Evolutionary conservation across 495 filamentous ascomycete species (phyloP), one percentile per base, ranked within the genome.

Genomic region (Paragyromitra xinjiangensis): DNA sequence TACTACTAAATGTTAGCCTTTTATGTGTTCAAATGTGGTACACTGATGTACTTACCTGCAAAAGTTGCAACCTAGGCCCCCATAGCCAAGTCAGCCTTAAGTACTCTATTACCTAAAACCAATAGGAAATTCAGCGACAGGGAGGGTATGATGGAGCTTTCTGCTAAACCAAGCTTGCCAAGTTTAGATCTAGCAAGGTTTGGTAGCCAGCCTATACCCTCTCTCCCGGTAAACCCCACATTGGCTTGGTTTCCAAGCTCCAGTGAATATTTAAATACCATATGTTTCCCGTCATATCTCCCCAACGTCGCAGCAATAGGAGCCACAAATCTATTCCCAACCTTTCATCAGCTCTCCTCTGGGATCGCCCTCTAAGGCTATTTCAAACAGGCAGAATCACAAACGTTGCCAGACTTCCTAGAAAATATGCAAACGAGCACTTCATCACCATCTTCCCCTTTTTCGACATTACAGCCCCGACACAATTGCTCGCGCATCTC

Each of bases 281-380:
- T 91, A 84, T 98, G 95, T 83, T 99, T 99, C 26, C 94, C 94
- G 86, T 98, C 95, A 81, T 95, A 92, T 74, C 90, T 88, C 5
- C 95, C 95, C 45, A 99, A 85, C 69, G 92, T 86, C 2, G 86
- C 85, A 3, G 94, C 89, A 62, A 98, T 86, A 3, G 89, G 87
- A 5, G 90, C 62, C 65, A 82, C 81, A 69, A 78, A 82, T 9
- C 80, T 80, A 58, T 65, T 37, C 11, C 45, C 45, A 39, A 22
- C 24, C 7, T 53, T 71, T 14, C 61, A 50, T 44, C 22, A 64
- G 42, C 22, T n/a, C 58, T 53, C n/a, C 40, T 61, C 58, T 3
- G 37, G 19, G 8, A 61, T 37, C 29, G 6, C 5, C 37, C 44
- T 45, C 44, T 11, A 74, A 9, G 26, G 0, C 45, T 19, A n/a